A percentile compares a stretch with the other conserved stretches of the same genome.
Evolutionary conservation across 352 stramenopile species (phyloP).

Genomic region (Phytophthora litchii): DNA sequence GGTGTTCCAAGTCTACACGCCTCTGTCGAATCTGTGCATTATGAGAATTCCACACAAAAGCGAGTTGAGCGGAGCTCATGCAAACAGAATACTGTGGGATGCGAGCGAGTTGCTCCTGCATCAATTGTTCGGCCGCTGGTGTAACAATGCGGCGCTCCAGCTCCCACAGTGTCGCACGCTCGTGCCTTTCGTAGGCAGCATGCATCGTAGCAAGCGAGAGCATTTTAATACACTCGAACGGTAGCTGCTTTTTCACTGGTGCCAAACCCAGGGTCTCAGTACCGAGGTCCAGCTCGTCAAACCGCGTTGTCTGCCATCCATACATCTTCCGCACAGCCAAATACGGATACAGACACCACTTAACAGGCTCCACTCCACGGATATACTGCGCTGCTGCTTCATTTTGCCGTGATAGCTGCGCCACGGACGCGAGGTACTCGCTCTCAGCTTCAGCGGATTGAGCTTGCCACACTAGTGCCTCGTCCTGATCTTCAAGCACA

Average conservation of each 20-base stretch:
- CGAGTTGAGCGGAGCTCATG: conserved; percentile 49
- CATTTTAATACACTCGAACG: conserved; percentile 50
- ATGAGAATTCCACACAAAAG: conserved; percentile 56
- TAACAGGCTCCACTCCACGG: conserved; percentile 35
- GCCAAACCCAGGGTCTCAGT: conserved; percentile 16
- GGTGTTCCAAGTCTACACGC: conserved; percentile 51
- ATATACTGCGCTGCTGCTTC: conserved; percentile 44
- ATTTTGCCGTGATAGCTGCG: conserved; percentile 39
- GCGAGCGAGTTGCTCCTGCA: conserved; percentile 51
- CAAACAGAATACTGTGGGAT: conserved; percentile 45
- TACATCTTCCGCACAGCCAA: conserved; percentile 47
- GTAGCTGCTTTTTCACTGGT: conserved; percentile 29
- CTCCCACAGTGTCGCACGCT: conserved; percentile 47
- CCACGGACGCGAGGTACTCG: conserved; percentile 38
- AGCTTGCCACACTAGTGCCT: conserved; percentile 43
- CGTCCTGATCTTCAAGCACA: conserved; percentile 30
- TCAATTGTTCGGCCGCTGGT: conserved; percentile 45
- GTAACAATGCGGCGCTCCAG: conserved; percentile 48
- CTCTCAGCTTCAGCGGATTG: conserved; percentile 49
- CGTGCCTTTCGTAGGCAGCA: conserved; percentile 42
- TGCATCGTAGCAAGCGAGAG: conserved; percentile 44
- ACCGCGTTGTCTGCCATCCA: conserved; percentile 53
- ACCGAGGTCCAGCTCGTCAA: conserved; percentile 33
- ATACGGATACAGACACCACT: conserved; percentile 57
- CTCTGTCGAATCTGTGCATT: conserved; percentile 48